These are phyloP conservation scores for Lindgomyces ingoldianus DNA, from an alignment of 495 filamentous ascomycete species.

Conservation along the genomic window DNA sequence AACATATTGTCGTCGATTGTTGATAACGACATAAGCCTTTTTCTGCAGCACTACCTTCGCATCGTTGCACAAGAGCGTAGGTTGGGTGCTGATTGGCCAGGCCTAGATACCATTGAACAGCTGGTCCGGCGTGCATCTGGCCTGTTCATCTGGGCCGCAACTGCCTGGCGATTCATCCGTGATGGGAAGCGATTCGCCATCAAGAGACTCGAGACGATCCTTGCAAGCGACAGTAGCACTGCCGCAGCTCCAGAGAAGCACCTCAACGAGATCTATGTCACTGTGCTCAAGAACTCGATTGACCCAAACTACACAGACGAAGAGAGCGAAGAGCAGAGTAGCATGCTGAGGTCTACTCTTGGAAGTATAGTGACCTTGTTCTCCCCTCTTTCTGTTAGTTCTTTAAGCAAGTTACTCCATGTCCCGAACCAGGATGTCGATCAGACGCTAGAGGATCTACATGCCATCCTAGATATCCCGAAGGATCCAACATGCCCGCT, in stretches of 20 bases:
- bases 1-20: conserved; percentile 40
- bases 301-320: neutral
- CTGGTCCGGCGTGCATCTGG: conserved; percentile 46
- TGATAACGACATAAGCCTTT: conserved; percentile 44
- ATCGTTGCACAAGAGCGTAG: neutral
- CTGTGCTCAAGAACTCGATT: conserved; percentile 5
- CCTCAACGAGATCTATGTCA: conserved; percentile 4
- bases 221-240: neutral
- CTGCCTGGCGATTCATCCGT: conserved; percentile 31
- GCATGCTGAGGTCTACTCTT: conserved; percentile 27
- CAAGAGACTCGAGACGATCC: conserved; percentile 24
- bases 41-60: conserved; percentile 34
- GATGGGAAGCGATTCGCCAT: conserved; percentile 9
- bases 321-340: neutral
- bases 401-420: conserved; percentile 37
- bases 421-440: conserved; percentile 20
- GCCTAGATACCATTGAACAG: conserved; percentile 33
- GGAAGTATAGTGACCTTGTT: conserved; percentile 40
- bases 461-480: conserved; percentile 46
- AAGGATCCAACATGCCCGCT: conserved; percentile 38
- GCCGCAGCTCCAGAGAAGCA: neutral
- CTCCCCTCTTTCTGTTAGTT: conserved; percentile 39
- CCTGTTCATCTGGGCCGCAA: conserved; percentile 40
- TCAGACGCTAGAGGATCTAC: conserved; percentile 27
- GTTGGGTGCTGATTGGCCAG: conserved; percentile 46